phyloP scores from a whole-genome alignment of 2,329 filamentous ascomycete genomes.

The Penicillium sp. region DNA sequence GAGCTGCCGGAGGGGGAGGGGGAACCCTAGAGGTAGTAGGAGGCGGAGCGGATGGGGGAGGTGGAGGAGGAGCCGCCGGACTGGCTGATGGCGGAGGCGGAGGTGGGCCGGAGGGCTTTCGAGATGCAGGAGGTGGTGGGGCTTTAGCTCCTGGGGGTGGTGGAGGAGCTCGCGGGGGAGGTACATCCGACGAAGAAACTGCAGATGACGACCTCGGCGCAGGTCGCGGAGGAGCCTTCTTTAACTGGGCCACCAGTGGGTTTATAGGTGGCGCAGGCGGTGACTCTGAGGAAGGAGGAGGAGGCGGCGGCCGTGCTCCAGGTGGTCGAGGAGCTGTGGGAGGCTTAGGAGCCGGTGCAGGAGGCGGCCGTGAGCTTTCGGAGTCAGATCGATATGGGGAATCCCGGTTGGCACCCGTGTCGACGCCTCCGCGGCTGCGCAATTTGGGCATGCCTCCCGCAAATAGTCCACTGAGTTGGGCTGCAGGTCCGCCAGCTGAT shows the following conservation, averaged over 20 bases:
- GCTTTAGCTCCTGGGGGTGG: constrained; percentile 50
- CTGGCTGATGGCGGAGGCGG: constrained; percentile 42
- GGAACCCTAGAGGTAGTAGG: constrained; percentile 37
- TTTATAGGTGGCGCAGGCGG: constrained; percentile 50
- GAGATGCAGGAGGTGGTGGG: constrained; percentile 52
- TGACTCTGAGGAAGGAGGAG: constrained; percentile 46
- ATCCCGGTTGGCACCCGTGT: constrained; percentile 66
- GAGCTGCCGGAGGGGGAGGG: constrained; percentile 34
- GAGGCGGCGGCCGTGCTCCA: constrained; percentile 45
- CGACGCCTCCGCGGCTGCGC: constrained; percentile 76
- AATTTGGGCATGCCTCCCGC: constrained; percentile 93
- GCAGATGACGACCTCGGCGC: constrained; percentile 55
- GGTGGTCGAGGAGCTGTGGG: constrained; percentile 52
- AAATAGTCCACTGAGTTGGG: constrained; percentile 81
- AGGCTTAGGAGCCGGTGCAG: constrained; percentile 51
- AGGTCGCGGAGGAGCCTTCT: constrained; percentile 51
- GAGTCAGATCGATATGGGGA: constrained; percentile 76
- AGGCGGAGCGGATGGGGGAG: constrained; percentile 39
- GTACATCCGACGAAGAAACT: constrained; percentile 38
- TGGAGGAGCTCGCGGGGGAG: constrained; percentile 58
- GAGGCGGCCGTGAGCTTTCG: constrained; percentile 55
- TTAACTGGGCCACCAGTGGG: constrained; percentile 50
- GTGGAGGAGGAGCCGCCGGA: constrained; percentile 41
- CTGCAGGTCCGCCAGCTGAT: constrained; percentile 48
- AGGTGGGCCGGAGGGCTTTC: constrained; percentile 52